A percentile compares a stretch with the other conserved stretches of the same genome.
These are phyloP conservation scores for Colletotrichum abscissum DNA, from an alignment of 2,329 filamentous ascomycete genomes.

Conservation along the genomic window DNA sequence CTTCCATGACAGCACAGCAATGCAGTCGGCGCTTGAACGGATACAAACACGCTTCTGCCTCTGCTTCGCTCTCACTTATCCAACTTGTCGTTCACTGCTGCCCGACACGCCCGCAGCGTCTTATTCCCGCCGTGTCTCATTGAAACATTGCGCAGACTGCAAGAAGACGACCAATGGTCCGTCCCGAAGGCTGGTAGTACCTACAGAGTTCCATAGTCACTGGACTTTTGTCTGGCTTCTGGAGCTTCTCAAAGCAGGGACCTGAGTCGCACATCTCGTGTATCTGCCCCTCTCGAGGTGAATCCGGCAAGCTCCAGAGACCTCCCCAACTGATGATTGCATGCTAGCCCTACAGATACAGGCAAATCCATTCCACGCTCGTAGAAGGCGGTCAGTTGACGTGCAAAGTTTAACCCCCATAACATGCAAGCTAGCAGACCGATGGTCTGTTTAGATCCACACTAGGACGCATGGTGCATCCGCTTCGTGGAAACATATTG, in stretches of 20 bases:
- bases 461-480: constrained; percentile 11
- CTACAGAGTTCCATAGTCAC: neutral
- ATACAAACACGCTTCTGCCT: constrained; percentile 10
- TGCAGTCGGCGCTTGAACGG: constrained; percentile 30
- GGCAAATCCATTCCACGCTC: neutral
- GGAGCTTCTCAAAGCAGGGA: neutral
- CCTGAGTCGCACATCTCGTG: neutral
- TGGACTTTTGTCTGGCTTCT: neutral
- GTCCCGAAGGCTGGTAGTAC: neutral
- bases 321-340: neutral
- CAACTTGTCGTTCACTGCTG: neutral
- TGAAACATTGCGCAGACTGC: neutral
- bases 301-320: neutral
- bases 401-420: constrained; percentile 30
- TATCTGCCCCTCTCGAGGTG: neutral
- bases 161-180: neutral
- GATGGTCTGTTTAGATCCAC: constrained; percentile 26
- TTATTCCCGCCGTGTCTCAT: neutral
- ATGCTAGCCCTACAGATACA: constrained; percentile 27
- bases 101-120: neutral
- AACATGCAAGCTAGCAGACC: constrained; percentile 17
- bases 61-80: neutral
- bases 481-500: constrained; percentile 27
- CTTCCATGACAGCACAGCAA: constrained; percentile 28
- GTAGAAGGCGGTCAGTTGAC: constrained; percentile 32